Evolutionary conservation across 2,329 filamentous ascomycete species (phyloP), one percentile per base, ranked within the genome.

Genomic region (Eutypa lata): DNA sequence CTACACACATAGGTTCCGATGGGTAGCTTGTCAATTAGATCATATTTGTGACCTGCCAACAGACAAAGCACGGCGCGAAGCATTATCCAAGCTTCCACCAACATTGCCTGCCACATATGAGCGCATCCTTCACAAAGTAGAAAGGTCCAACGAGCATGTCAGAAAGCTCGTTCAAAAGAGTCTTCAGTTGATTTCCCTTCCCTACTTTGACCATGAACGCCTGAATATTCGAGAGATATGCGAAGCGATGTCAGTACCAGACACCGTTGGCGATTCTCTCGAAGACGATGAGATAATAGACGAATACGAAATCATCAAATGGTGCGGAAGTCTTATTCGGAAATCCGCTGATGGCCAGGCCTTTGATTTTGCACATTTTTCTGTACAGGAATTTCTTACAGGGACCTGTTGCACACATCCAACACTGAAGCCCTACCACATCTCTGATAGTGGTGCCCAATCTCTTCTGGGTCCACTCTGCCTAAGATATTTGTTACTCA

Each of bases 301-400:
- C 31, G 40, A 42, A 45, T 22, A 7, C n/a, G 22, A 55, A 24
- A 42, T 54, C 8, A 21, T 33, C 48, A 11, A 31, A 43, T 28
- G 16, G 13, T 61, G 61, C 43, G 56, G 58, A 10, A 58, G 56
- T 19, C 51, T 63, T 21, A 53, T 60, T 48, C 40, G 58, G 22
- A 60, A 61, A 22, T 55, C 57, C 2, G 50, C 53, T 7, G 26
- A 55, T 26, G 54, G 44, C 24, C 2, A 21, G 2, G 1, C 7
- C 8, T 57, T 63, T 14, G 57, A 63, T 19, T 63, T 60, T 31
- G 50, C 61, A 1, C 61, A 61, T 48, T 60, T 58, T 21, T 56
- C 61, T 1, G 59, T 63, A 13, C 50, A 40, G 7, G 59, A 61
- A 18, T 63, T 59, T 18, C 46, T 61, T 14, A 26, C 50, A 10